phyloP scores from a whole-genome alignment of 768 basidiomycete species.

The Tylopilus rubrobrunneus region DNA sequence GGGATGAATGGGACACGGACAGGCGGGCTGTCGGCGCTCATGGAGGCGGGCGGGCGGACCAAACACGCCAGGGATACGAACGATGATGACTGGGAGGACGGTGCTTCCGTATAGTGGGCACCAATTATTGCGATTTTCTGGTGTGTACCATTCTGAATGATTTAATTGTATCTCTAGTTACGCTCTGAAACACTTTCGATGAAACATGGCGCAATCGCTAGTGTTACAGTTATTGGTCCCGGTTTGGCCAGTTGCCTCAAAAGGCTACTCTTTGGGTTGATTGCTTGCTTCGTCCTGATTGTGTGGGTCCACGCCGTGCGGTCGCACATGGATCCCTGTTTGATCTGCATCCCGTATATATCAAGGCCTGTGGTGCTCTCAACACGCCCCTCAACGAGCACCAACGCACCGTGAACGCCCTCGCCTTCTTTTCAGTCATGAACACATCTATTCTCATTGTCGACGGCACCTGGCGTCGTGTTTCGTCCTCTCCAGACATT shows the following conservation, averaged over 20 bases:
- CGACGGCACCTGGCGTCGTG: constrained; percentile 14
- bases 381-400: no score
- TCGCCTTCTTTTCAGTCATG: not conserved
- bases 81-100: constrained; percentile 32
- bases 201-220: no score
- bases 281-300: no score
- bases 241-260: no score
- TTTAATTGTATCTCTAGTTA: constrained; percentile 5
- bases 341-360: no score
- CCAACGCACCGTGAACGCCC: no score
- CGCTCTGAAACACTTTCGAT: no score
- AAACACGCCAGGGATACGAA: constrained; percentile 12
- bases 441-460: constrained; percentile 3
- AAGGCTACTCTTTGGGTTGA: no score
- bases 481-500: constrained; percentile 2
- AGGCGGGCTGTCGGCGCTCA: constrained; percentile 19
- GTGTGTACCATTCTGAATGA: not conserved
- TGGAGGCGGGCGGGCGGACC: constrained; percentile 24
- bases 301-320: no score
- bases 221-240: no score
- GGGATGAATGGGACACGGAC: constrained; percentile 11
- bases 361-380: not conserved
- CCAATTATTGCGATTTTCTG: not conserved
- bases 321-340: no score
- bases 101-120: constrained; percentile 19